Conservation (phyloP, 257 asterid genomes). For the Nyctanthes arbortristis region DNA sequence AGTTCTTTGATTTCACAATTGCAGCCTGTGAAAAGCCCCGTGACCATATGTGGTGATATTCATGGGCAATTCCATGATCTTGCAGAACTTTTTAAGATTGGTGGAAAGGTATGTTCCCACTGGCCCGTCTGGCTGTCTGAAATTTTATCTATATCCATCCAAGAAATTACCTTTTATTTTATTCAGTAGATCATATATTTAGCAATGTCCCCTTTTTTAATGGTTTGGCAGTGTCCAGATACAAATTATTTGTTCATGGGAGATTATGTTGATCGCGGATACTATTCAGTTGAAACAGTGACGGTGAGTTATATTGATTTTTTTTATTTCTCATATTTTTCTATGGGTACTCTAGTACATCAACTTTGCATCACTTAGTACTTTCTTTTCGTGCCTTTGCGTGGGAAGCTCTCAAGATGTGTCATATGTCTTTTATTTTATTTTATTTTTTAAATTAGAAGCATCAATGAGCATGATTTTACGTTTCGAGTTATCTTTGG, state of each 20-base stretch:
- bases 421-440: too few relatives aligned
- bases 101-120: conserved; percentile 62
- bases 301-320: conserved; percentile 45
- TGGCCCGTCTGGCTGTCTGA: conserved; percentile 10
- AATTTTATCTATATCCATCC: conserved; percentile 8
- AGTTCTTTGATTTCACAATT: conserved; percentile 25
- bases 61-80: conserved; percentile 90
- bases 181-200: conserved; percentile 15
- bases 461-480: background rate
- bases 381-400: conserved; percentile 14
- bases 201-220: conserved; percentile 21
- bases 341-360: background rate
- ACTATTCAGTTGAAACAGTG: conserved; percentile 85
- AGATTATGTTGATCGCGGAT: conserved; percentile 87
- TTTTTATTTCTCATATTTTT: background rate
- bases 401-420: conserved; percentile 3
- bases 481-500: background rate
- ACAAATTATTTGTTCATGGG: conserved; percentile 92
- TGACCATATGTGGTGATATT: conserved; percentile 88
- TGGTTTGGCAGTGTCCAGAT: conserved; percentile 69
- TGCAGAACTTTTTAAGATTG: conserved; percentile 83
- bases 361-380: background rate
- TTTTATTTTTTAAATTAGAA: background rate
- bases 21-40: conserved; percentile 92
- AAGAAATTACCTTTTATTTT: background rate